Base-by-base conservation (phyloP, 228 moss, liverwort and hornwort species). In the Sphagnum fallax region DNA sequence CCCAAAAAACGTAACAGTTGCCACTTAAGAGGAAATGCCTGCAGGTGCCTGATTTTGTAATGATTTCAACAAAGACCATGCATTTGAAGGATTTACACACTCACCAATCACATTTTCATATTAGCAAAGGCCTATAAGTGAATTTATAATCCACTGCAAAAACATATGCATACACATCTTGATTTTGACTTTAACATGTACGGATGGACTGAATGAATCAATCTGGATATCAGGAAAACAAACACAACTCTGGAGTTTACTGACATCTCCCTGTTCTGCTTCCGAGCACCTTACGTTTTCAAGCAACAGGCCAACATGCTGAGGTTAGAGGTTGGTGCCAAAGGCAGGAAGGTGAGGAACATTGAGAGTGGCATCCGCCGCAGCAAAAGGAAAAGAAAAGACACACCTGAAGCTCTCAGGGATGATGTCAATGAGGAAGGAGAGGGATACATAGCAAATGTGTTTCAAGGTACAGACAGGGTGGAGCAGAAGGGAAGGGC, bases 191-290 rank as follows among this genome's bases (percentile, higher is more conserved):
- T 12, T 4, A 55, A 8, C 53, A 55, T 55, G 55, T 55, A 8
- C 55, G 2, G 9, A 8, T 12, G 9, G 9, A 55, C 55, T 55
- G 55, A 55, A 8, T 8, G 3, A 8, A 8, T 55, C 12, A 67
- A 6, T 52, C 67, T 67, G 67, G 51, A 65, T 64, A 72, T 72
- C 76, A 84, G 81, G 78, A 81, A 57, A 72, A 78, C 81, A 6
- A 70, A 81, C 49, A 78, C 58, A 69, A 52, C 78, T 72, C 60
- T 81, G 0, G 78, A 81, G 74, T 81, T 84, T 57, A 70, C 64
- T 5, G 84, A 84, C 67, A 76, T 84, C 11, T 78, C 84, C 8
- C 67, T 81, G 48, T 84, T 84, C 52, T 81, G 81, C 76, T 84
- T 84, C 67, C 76, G 78, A 47, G 78, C 84, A 9, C 84, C 84